Conservation (phyloP, 2,329 filamentous ascomycete genomes). For the Venturia asperata region DNA sequence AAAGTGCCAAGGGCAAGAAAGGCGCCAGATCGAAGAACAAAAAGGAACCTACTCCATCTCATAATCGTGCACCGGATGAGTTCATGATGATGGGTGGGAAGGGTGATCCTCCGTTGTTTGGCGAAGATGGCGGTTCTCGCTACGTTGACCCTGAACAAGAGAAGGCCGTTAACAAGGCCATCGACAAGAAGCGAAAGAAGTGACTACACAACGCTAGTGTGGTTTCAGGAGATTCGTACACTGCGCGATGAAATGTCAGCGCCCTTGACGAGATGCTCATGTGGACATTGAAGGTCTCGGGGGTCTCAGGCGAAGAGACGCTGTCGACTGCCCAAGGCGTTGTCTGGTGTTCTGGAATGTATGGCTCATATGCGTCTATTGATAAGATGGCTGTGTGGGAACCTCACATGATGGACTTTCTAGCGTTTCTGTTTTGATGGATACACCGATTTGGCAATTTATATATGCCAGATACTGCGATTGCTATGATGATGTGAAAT, state of each 20-base stretch:
- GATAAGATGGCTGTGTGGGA: background rate
- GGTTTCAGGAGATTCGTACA: background rate
- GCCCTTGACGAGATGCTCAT: too few species aligned
- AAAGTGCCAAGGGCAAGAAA: slow-evolving; percentile 20
- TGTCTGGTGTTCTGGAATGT: background rate
- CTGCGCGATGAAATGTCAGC: background rate
- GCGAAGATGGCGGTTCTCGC: slow-evolving; percentile 47
- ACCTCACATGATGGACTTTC: background rate
- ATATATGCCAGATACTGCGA: background rate
- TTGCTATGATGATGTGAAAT: background rate
- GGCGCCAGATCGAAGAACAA: slow-evolving; percentile 23
- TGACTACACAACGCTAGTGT: background rate
- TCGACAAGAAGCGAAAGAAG: slow-evolving; percentile 10
- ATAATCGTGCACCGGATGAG: slow-evolving; percentile 60
- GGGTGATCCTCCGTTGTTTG: slow-evolving; percentile 73
- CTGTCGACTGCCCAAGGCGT: background rate
- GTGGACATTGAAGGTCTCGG: too few species aligned
- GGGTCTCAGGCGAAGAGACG: background rate
- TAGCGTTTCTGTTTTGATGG: background rate
- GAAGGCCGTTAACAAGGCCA: slow-evolving; percentile 16
- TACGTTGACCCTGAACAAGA: slow-evolving; percentile 25
- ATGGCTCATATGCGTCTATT: background rate
- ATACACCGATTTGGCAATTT: background rate
- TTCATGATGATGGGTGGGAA: slow-evolving; percentile 82
- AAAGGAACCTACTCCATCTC: slow-evolving; percentile 59